phyloP scores from a whole-genome alignment of 2,329 filamentous ascomycete species.

The Ceratocystis smalleyi region DNA sequence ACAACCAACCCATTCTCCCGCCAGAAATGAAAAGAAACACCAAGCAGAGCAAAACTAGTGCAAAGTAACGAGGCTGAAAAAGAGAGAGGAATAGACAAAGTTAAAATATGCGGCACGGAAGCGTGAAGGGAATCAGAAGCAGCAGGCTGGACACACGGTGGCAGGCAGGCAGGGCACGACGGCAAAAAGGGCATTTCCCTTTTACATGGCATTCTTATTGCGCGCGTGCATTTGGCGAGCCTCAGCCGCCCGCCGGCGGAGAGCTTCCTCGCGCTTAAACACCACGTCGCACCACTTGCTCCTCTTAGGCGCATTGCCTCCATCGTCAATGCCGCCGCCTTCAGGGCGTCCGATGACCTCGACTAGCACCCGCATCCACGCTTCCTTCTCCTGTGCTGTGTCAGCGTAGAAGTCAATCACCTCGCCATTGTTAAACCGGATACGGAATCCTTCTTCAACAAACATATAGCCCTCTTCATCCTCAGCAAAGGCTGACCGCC shows the following conservation, averaged over 20 bases:
- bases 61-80: not conserved
- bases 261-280: slow-evolving; percentile 45
- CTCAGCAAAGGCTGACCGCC: slow-evolving; percentile 90
- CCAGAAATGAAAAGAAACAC: slow-evolving; percentile 1
- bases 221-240: slow-evolving; percentile 34
- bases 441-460: slow-evolving; percentile 96
- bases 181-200: not conserved
- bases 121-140: not conserved
- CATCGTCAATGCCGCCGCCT: slow-evolving; percentile 28
- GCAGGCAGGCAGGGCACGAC: not conserved
- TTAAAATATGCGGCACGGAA: not conserved
- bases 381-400: slow-evolving; percentile 70
- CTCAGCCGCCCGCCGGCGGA: slow-evolving; percentile 39
- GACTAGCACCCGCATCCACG: slow-evolving; percentile 79
- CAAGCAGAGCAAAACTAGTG: not conserved
- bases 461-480: slow-evolving; percentile 99
- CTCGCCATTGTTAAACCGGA: slow-evolving; percentile 95
- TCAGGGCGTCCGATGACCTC: slow-evolving; percentile 50
- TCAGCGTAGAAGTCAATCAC: slow-evolving; percentile 98
- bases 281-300: slow-evolving; percentile 54
- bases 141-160: not conserved
- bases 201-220: slow-evolving; percentile 42
- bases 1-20: not conserved
- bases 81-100: slow-evolving; percentile 8
- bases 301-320: slow-evolving; percentile 31